Evolutionary conservation across 1,284 basidiomycete genomes (phyloP), one percentile per base, ranked within the genome.

Genomic region (Golubevia sp.): DNA sequence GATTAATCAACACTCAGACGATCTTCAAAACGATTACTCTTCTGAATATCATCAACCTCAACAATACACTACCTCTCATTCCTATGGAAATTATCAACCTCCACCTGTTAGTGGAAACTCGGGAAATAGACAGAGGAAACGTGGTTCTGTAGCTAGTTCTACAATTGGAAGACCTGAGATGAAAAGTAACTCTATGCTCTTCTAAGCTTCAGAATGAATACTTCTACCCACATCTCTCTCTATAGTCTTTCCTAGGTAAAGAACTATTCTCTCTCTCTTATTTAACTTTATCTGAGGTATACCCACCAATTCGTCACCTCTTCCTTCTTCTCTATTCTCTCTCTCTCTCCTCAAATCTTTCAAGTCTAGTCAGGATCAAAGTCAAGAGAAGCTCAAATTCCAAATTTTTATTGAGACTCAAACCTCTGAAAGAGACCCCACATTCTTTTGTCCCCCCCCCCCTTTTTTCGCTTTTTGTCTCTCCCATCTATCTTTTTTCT

Each of bases 131-230:
- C 30, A 34, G 8, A 55, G 61, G 20, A 55, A 66, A 18, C 23
- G 67, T 2, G 68, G 71, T n/a, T 68, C 66, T 27, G 68, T 73
- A 0, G 71, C 71, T 0, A 62, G 61, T 49, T 67, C 68, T 1
- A 68, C 55, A 21, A 73, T 73, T 3, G 66, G 70, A 30, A 51
- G 70, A 4, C 70, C 70, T 7, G 70, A 73, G 61, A 73, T 73
- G 70, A 59, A 56, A 61, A 59, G 58, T 57, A 73, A 73, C 24
- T 73, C 70, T 5, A 34, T 73, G 1, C 44, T 73, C 8, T 64
- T 73, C 24, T 73, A 44, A 57, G 23, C 60, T 38, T 49, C 27
- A 21, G 8, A n/a, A n/a, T n/a, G n/a, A n/a, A n/a, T n/a, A n/a
- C n/a, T n/a, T n/a, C n/a, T n/a, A n/a, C n/a, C n/a, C n/a, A n/a